Base-by-base conservation (phyloP, 1,284 basidiomycete genomes). In the Tremellales sp. region DNA sequence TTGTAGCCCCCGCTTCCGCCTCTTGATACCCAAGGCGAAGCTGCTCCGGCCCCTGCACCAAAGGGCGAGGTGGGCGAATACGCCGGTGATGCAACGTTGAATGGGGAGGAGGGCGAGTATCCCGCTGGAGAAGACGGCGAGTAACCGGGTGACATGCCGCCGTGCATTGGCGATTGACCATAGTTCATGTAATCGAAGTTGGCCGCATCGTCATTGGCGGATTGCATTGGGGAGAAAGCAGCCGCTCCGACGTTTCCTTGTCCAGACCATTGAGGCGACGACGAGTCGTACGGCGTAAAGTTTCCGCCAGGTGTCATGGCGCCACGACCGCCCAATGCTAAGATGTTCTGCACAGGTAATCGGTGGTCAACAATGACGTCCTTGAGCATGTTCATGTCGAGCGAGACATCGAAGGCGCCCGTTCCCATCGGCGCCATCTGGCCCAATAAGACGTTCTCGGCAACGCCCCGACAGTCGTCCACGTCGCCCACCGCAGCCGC, bases 341-440 rank as follows among this genome's bases (percentile, higher is more conserved):
- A 76, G 83, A 89, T 85, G 38, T 82, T 84, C 63, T 89, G 86
- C n/a, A 76, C 72, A 0, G 93, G 93, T 49, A 97, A 76, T 36
- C 91, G 86, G 65, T 94, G 90, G 71, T 99, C 95, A 47, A 97
- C 88, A 48, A 98, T 93, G 40, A 97, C 94, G 56, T 98, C 94
- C 79, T 97, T 95, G 62, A 99, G 79, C 91, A 97, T 95, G 60
- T 94, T 88, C 59, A 97, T 87, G 74, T 98, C 95, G 40, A 99
- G 79, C 1, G 91, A 86, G 42, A 98, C 87, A 45, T 97, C 94
- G 68, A 97, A 97, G 5, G 91, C 82, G 12, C 91, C 91, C 0
- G 91, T 93, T 42, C 91, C 91, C 90, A 94, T 93, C 0, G 92
- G 94, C 27, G 95, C 95, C 83, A 98, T 88, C 75, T 98, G 95